Percentiles rank a stretch among this genome's conserved stretches.
These are phyloP conservation scores for Diatrype stigma DNA, from an alignment of 2,329 filamentous ascomycete genomes.

Conservation along the genomic window DNA sequence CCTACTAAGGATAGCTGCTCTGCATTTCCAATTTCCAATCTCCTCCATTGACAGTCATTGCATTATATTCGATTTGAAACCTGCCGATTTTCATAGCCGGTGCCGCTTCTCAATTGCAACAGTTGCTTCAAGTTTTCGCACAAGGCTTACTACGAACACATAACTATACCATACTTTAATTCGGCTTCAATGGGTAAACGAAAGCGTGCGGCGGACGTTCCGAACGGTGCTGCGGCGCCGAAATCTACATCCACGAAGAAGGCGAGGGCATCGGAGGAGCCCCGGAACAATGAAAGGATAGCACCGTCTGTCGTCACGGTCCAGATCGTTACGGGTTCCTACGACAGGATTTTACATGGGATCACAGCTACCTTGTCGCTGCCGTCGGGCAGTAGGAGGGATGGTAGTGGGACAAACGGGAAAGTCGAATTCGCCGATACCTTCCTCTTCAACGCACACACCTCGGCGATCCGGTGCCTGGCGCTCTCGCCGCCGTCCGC, in stretches of 20 bases:
- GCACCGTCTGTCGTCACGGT: constrained; percentile 50
- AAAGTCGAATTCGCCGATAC: constrained; percentile 76
- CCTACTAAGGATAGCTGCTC: no score
- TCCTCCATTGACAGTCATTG: no score
- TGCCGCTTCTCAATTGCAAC: no score
- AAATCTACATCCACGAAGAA: constrained; percentile 17
- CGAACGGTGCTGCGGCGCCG: constrained; percentile 5
- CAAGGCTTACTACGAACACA: background rate
- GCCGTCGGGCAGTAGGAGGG: constrained; percentile 16
- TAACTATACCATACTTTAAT: background rate
- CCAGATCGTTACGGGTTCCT: constrained; percentile 89
- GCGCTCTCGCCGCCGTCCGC: constrained; percentile 75
- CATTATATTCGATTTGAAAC: no score
- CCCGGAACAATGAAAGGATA: background rate
- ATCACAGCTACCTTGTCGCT: constrained; percentile 70
- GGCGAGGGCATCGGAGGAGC: constrained; percentile 20
- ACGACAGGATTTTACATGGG: constrained; percentile 89
- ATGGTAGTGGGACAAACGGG: background rate
- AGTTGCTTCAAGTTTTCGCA: constrained; percentile 4
- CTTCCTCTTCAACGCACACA: constrained; percentile 93
- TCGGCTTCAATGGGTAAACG: constrained; percentile 40
- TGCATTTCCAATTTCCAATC: no score
- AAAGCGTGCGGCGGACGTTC: constrained; percentile 40
- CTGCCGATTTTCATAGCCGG: no score
- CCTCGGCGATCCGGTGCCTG: constrained; percentile 83